Evolutionary conservation across 495 filamentous ascomycete genomes (phyloP), one percentile per base, ranked within the genome.

Genomic region (Hamigera avellanea): DNA sequence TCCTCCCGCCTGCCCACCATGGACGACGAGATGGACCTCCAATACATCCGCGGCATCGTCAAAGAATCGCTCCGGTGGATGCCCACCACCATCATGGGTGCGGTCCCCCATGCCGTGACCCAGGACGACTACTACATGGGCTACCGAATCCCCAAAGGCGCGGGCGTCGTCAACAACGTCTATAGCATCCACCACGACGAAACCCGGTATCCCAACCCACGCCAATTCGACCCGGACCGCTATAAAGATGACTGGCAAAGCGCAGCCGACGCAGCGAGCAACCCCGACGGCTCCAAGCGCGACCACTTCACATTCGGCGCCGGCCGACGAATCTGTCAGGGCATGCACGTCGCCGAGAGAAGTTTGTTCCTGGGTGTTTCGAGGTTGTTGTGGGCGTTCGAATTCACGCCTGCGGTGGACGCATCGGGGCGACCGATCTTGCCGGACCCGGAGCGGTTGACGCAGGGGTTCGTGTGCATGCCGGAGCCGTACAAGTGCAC

Each of bases 321-420:
- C 1, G 56, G 54, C 0, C 48, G 54, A 8, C 46, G 56, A 1
- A 50, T 57, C 19, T 60, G 56, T 32, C 56, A 42, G 0, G 56
- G 53, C 0, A 57, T 57, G 1, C 51, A 53, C 32, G 40, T 60
- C 15, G 56, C 56, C 0, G 56, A 60, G 41, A 46, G 56, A 9
- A 66, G 56, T 10, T 42, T 78, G 28, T 73, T 69, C 48, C 41
- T 75, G 0, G 62, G 52, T 14, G 59, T 72, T 17, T 54, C 71
- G 8, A 53, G 67, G n/a, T 56, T 78, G 16, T 39, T 78, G 15
- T 78, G 75, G 73, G 71, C 59, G 0, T 78, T 76, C 31, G 34
- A 47, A 7, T 41, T 54, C 8, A 18, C 33, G 27, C 49, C 43
- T 1, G 35, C 19, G 3, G 18, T 33, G 12, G 46, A 54, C 40